Evolutionary conservation across 805 yeast species (phyloP), one percentile per base, ranked within the genome.

Genomic region (Metschnikowia similis): DNA sequence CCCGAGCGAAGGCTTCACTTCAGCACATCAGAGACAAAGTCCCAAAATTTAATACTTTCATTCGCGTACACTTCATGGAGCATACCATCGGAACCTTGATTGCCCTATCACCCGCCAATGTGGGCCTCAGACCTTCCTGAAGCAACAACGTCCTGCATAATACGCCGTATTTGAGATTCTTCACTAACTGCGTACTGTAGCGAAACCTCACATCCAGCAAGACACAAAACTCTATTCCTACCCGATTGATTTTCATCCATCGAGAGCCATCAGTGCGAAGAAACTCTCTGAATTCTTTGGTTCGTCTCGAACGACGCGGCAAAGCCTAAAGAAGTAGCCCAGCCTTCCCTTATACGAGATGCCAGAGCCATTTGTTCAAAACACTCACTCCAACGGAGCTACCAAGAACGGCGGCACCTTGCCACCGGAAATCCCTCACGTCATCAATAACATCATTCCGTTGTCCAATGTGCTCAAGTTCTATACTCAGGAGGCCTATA

Each of bases 361-460:
- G 45, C 45, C 37, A 14, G 45, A 41, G 45, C 36, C 45, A 26
- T 41, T 37, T 14, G 45, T 32, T 32, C 45, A 41, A 32, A 41
- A 26, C 30, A 41, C 17, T 30, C 44, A 41, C 28, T 41, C 35
- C 35, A 41, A 41, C 21, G 45, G 45, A 14, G 36, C n/a, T 9
- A 6, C 37, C 28, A 41, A 41, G 16, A 30, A 17, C 27, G 26
- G 28, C 21, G 38, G 48, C 8, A 10, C 26, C 3, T 34, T 21
- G 30, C 58, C 63, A 35, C 80, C 82, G 17, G 66, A 65, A 27
- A 75, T 88, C 36, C 91, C 94, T 11, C 96, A 87, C 62, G 77
- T 89, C 52, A 77, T 87, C 14, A 78, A 79, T 51, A 88, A 88
- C 62, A 82, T 85, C 58, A 74, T 85, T 2, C 83, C 92, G 10